These are phyloP conservation scores for Ettlia oleoabundans DNA, from an alignment of 139 green algal genomes.

Conservation along the genomic window DNA sequence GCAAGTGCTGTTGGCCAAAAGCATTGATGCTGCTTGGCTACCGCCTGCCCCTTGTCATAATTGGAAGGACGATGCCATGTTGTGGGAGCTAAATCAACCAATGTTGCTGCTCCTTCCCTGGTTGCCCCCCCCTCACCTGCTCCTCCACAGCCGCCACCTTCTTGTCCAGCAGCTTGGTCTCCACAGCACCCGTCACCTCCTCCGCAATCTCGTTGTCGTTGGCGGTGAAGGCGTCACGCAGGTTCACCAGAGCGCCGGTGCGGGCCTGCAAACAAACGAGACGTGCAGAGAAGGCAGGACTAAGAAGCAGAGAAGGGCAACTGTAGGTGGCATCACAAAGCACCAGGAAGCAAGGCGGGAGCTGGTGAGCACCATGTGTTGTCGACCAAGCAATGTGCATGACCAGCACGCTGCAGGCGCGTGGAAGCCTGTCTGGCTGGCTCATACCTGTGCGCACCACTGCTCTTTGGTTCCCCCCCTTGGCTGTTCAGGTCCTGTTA, in stretches of 20 bases:
- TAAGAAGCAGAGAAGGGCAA: background rate
- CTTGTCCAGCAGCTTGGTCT: slow-evolving; percentile 71
- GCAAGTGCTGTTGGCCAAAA: too few relatives aligned
- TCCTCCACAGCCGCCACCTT: slow-evolving; percentile 54
- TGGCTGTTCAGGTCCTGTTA: too few relatives aligned
- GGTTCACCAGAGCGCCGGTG: slow-evolving; percentile 62
- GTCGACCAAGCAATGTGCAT: too few relatives aligned
- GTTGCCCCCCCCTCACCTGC: background rate
- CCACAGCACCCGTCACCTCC: slow-evolving; percentile 41
- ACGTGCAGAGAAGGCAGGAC: background rate
- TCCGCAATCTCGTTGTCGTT: slow-evolving; percentile 40
- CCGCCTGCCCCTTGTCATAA: too few relatives aligned
- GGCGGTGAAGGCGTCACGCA: slow-evolving; percentile 50
- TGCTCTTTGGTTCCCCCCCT: too few relatives aligned
- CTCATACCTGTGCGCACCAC: too few relatives aligned
- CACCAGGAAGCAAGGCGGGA: background rate
- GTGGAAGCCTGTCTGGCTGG: too few relatives aligned
- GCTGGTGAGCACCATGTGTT: too few relatives aligned
- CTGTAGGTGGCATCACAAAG: too few relatives aligned
- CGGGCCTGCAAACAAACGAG: slow-evolving; percentile 45
- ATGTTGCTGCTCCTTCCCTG: background rate
- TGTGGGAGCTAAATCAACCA: background rate
- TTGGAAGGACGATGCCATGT: too few relatives aligned
- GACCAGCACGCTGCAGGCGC: too few relatives aligned
- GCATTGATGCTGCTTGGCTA: too few relatives aligned